Evolutionary conservation across 2,329 filamentous ascomycete species (phyloP), one percentile per base, ranked within the genome.

Genomic region (Penicillium sclerotiorum): DNA sequence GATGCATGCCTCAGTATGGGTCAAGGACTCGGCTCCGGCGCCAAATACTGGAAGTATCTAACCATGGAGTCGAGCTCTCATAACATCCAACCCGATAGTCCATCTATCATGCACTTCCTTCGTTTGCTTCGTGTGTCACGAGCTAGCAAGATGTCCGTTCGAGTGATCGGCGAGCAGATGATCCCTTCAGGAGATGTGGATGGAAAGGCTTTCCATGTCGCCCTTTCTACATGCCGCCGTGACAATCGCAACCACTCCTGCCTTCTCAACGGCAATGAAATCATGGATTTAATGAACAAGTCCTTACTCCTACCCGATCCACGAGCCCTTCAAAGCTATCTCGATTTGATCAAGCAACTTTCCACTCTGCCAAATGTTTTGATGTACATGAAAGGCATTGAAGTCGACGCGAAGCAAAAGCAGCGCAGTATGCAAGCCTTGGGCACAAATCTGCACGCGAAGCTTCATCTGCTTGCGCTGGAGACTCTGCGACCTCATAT

Each of bases 11-110:
- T 60, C 35, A 73, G 79, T 11, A 78, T 81, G 25, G 79, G 85
- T 25, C 80, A 81, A 44, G 78, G 82, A 45, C 82, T 83, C 7
- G 78, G 80, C 12, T 71, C 81, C n/a, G 88, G 84, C n/a, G 72
- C 80, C 45, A 79, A 79, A 25, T 97, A 96, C 49, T 97, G 92
- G 92, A 76, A 86, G 15, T 65, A 86, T 5, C 74, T 96, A 49
- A 88, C 86, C 6, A 67, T 76, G 2, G 70, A 62, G 0, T 52
- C 64, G 3, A 50, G 63, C 6, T 47, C 77, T 11, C 79, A 84
- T 66, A 72, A 73, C n/a, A 72, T 96, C 51, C 65, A 75, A 2
- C 91, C 93, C 1, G 92, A 96, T 66, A 62, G 75, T 8, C 79
- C 85, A 55, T 91, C 90, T 65, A 88, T 86, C 72, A 77, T 84